Conservation (phyloP, 495 filamentous ascomycete species). For the Trichoderma reesei region DNA sequence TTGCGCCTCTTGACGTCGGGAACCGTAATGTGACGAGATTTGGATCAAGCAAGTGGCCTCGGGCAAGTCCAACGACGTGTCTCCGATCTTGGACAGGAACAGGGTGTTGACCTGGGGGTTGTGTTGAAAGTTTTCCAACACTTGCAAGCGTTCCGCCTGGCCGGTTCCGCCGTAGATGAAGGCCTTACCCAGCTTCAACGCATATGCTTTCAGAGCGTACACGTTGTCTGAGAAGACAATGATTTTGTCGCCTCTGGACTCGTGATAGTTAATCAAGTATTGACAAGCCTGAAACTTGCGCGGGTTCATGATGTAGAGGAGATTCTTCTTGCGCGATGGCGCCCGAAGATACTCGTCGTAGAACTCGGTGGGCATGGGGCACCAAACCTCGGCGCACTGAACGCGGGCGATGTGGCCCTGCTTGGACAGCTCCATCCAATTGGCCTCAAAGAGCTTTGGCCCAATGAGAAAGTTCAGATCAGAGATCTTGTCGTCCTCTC, state of each 20-base stretch:
- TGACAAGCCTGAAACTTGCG: slow-evolving; percentile 94
- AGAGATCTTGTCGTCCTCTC: slow-evolving; percentile 96
- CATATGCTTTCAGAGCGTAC: slow-evolving; percentile 82
- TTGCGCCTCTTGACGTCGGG: slow-evolving; percentile 93
- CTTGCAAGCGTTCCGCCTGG: slow-evolving; percentile 76
- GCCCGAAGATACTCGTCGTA: slow-evolving; percentile 78
- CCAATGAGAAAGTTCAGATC: slow-evolving; percentile 97
- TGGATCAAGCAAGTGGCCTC: slow-evolving; percentile 98
- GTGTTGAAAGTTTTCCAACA: slow-evolving; percentile 94
- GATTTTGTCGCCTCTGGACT: slow-evolving; percentile 91
- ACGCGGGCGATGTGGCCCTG: slow-evolving; percentile 96
- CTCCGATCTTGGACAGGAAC: slow-evolving; percentile 95
- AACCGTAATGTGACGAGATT: slow-evolving; percentile 96
- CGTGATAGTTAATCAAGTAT: slow-evolving; percentile 96
- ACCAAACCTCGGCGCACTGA: slow-evolving; percentile 98
- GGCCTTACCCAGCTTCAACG: slow-evolving; percentile 71
- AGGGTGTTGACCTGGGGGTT: slow-evolving; percentile 90
- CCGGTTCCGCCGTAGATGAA: slow-evolving; percentile 90
- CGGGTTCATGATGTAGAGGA: slow-evolving; percentile 96
- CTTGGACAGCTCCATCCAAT: slow-evolving; percentile 98
- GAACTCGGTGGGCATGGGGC: slow-evolving; percentile 97
- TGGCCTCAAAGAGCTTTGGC: slow-evolving; percentile 94
- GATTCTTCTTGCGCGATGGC: slow-evolving; percentile 43
- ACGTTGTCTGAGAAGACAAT: slow-evolving; percentile 99
- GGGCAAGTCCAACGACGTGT: slow-evolving; percentile 92